A percentile compares a stretch with the other conserved stretches of the same genome.
These are phyloP conservation scores for Austroboletus festivus DNA, from an alignment of 768 basidiomycete genomes.

Conservation along the genomic window DNA sequence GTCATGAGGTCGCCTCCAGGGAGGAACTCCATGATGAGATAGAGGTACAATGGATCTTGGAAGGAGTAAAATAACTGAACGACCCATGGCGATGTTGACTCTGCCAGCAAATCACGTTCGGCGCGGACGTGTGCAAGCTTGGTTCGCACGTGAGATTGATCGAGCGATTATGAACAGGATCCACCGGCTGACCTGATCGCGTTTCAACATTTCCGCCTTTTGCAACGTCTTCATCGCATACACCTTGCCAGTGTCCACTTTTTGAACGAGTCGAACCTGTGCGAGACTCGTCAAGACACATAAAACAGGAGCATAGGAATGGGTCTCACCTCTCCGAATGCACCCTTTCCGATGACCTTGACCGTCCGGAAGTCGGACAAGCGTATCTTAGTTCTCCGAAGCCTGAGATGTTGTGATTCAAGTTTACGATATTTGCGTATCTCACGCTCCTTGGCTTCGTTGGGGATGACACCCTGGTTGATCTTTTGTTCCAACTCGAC, in stretches of 20 bases:
- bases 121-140: constrained; percentile 97
- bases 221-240: constrained; percentile 99
- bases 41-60: constrained; percentile 93
- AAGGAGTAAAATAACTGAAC: constrained; percentile 98
- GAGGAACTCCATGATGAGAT: constrained; percentile 93
- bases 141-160: constrained; percentile 8
- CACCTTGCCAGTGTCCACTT: constrained; percentile 95
- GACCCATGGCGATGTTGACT: constrained; percentile 96
- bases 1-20: constrained; percentile 99
- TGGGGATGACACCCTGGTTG: constrained; percentile 65
- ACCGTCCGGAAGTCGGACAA: constrained; percentile 92
- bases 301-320: neutral
- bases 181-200: constrained; percentile 76
- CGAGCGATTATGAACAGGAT: neutral
- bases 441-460: constrained; percentile 86
- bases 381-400: constrained; percentile 90
- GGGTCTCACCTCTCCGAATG: constrained; percentile 85
- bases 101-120: constrained; percentile 93
- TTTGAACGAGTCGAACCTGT: constrained; percentile 93
- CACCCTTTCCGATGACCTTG: constrained; percentile 98
- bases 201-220: constrained; percentile 99
- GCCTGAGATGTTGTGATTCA: constrained; percentile 86
- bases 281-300: constrained; percentile 3
- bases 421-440: constrained; percentile 82
- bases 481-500: constrained; percentile 87